Percentiles rank a stretch among this genome's conserved stretches.
These are phyloP conservation scores for Craterostigma plantagineum DNA, from an alignment of 257 asterid genomes.

Conservation along the genomic window DNA sequence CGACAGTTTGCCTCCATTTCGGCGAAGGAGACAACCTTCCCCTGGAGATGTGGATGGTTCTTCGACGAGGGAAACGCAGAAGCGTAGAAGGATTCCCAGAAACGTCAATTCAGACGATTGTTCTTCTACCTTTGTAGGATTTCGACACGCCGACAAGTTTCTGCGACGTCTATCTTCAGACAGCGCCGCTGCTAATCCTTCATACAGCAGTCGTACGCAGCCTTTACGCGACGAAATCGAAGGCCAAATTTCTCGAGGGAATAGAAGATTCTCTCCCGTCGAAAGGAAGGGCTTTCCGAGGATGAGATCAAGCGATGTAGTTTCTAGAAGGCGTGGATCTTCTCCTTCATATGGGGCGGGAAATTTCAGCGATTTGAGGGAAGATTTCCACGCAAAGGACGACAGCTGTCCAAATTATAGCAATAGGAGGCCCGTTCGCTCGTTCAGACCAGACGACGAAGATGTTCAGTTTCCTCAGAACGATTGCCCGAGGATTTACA, in stretches of 20 bases:
- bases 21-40: constrained; percentile 43
- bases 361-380: too few relatives aligned
- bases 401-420: constrained; percentile 59
- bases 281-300: constrained; percentile 47
- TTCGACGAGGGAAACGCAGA: constrained; percentile 21
- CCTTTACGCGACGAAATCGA: constrained; percentile 31
- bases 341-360: constrained; percentile 42
- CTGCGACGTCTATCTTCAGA: constrained; percentile 19
- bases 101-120: constrained; percentile 24
- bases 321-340: constrained; percentile 28
- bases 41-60: constrained; percentile 39
- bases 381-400: too few relatives aligned
- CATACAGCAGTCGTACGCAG: constrained; percentile 28
- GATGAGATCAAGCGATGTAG: constrained; percentile 36
- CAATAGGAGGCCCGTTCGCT: constrained; percentile 5
- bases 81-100: constrained; percentile 32
- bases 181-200: constrained; percentile 26
- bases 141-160: constrained; percentile 29
- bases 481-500: background rate
- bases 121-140: constrained; percentile 19
- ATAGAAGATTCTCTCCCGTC: constrained; percentile 30
- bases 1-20: constrained; percentile 32
- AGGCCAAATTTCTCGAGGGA: constrained; percentile 29
- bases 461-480: background rate
- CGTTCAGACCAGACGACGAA: constrained; percentile 2